Evolutionary conservation across 2,329 filamentous ascomycete genomes (phyloP).

Genomic region (Coleophoma crateriformis): DNA sequence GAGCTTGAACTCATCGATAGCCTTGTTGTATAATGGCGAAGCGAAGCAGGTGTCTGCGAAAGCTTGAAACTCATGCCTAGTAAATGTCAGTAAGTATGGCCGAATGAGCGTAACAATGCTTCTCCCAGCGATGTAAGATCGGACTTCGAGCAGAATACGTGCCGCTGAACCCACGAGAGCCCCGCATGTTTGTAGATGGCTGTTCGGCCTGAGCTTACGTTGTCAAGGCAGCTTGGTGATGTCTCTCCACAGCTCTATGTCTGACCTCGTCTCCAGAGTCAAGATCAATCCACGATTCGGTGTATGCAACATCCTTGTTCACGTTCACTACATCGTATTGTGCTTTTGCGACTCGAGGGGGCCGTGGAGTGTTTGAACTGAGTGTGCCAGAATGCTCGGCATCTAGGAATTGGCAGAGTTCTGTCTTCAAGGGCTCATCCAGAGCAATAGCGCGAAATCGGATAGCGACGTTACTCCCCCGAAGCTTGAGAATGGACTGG

Average conservation of each 20-base stretch:
- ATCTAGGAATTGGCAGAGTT: slow-evolving; percentile 41
- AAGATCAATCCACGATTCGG: slow-evolving; percentile 47
- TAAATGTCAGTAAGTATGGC: slow-evolving; percentile 7
- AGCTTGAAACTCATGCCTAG: slow-evolving; percentile 36
- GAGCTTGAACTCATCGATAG: slow-evolving; percentile 40
- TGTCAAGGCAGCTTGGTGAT: slow-evolving; percentile 41
- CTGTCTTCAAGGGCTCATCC: slow-evolving; percentile 44
- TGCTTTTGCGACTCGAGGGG: slow-evolving; percentile 43
- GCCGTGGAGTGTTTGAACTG: slow-evolving; percentile 29
- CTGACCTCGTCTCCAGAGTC: slow-evolving; percentile 32
- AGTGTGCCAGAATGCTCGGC: slow-evolving; percentile 35
- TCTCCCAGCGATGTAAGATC: not conserved
- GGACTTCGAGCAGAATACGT: no score
- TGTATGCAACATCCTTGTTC: slow-evolving; percentile 45
- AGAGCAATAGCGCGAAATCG: slow-evolving; percentile 56
- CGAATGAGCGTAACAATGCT: no score
- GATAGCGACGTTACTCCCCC: slow-evolving; percentile 29
- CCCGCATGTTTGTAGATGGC: not conserved
- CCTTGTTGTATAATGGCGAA: slow-evolving; percentile 44
- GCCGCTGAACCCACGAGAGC: no score
- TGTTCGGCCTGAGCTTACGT: slow-evolving; percentile 23
- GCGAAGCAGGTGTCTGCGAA: slow-evolving; percentile 41
- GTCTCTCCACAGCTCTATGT: slow-evolving; percentile 39
- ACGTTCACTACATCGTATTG: slow-evolving; percentile 51
- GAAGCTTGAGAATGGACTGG: slow-evolving; percentile 32